Conservation (phyloP, 805 yeast species). For the Candida ficus region DNA sequence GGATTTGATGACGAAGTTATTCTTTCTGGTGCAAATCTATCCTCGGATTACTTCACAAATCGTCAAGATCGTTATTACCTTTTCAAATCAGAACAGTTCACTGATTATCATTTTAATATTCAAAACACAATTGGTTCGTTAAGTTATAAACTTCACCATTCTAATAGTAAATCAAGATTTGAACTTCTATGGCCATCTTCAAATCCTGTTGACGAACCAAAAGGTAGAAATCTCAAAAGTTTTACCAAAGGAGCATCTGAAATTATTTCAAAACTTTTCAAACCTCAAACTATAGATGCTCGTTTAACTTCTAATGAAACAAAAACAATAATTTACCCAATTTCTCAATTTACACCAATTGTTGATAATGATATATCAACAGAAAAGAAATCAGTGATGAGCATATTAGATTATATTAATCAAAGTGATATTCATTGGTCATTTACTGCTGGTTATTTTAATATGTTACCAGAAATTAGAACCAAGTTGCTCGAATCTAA, state of each 20-base stretch:
- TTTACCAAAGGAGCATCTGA: slow-evolving; percentile 54
- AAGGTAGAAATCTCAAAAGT: slow-evolving; percentile 40
- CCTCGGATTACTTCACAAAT: slow-evolving; percentile 87
- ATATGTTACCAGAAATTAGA: slow-evolving; percentile 74
- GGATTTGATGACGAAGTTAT: slow-evolving; percentile 91
- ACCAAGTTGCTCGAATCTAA: slow-evolving; percentile 49
- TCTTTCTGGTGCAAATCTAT: slow-evolving; percentile 86
- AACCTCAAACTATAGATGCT: slow-evolving; percentile 1
- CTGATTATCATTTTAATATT: slow-evolving; percentile 71
- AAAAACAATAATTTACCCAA: slow-evolving; percentile 76
- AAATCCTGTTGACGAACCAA: slow-evolving; percentile 67
- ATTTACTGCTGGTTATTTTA: slow-evolving; percentile 95
- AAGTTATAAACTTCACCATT: slow-evolving; percentile 59
- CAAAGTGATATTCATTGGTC: slow-evolving; percentile 63
- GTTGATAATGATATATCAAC: slow-evolving; percentile 67
- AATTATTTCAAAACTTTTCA: slow-evolving; percentile 53
- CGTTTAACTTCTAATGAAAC: slow-evolving; percentile 17
- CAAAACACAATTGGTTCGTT: slow-evolving; percentile 63
- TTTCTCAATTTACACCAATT: slow-evolving; percentile 87
- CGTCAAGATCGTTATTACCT: slow-evolving; percentile 90
- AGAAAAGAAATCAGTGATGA: slow-evolving; percentile 66
- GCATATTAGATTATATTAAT: slow-evolving; percentile 53
- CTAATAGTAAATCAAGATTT: slow-evolving; percentile 43
- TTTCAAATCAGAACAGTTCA: slow-evolving; percentile 50
- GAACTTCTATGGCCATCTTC: slow-evolving; percentile 68